These are phyloP conservation scores for Aurinia saxatilis DNA, from an alignment of 345 rosid species.

Conservation along the genomic window DNA sequence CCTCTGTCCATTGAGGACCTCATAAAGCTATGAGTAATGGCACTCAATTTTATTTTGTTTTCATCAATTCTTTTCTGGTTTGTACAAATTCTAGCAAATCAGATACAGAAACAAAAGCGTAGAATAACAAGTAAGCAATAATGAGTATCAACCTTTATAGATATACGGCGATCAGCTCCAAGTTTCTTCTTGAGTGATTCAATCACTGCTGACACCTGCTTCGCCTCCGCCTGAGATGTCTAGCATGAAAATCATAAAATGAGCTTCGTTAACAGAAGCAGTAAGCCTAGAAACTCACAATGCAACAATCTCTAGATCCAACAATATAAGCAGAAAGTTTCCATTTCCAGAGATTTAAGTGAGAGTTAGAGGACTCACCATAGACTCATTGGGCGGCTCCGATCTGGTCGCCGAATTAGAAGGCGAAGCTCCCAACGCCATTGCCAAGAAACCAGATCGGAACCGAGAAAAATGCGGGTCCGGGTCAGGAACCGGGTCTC, in stretches of 20 bases:
- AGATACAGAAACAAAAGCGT: slow-evolving; percentile 5
- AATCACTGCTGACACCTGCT: slow-evolving; percentile 50
- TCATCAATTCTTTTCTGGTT: slow-evolving; percentile 78
- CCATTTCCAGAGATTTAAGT: not conserved
- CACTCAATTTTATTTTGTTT: slow-evolving; percentile 54
- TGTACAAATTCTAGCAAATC: not conserved
- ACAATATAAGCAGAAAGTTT: not conserved
- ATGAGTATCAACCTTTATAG: slow-evolving; percentile 43
- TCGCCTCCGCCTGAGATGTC: slow-evolving; percentile 21
- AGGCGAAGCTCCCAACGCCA: slow-evolving; percentile 59
- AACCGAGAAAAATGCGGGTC: slow-evolving; percentile 27
- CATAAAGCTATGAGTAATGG: slow-evolving; percentile 45
- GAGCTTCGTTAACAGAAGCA: not conserved
- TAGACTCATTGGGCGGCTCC: slow-evolving; percentile 37
- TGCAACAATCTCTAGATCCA: slow-evolving; percentile 20
- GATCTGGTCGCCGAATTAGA: slow-evolving; percentile 58
- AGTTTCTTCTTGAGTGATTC: slow-evolving; percentile 63
- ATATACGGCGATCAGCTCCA: slow-evolving; percentile 51
- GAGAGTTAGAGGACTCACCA: slow-evolving; percentile 20
- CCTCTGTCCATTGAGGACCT: slow-evolving; percentile 52
- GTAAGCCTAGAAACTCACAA: slow-evolving; percentile 1
- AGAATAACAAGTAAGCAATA: not conserved
- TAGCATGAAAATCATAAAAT: no score
- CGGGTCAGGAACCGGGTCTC: slow-evolving; percentile 43
- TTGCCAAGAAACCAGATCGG: slow-evolving; percentile 32